A percentile compares a stretch with the other conserved stretches of the same genome.
Conservation (phyloP, 164 flowering plant genomes). For the Pachysandra terminalis region DNA sequence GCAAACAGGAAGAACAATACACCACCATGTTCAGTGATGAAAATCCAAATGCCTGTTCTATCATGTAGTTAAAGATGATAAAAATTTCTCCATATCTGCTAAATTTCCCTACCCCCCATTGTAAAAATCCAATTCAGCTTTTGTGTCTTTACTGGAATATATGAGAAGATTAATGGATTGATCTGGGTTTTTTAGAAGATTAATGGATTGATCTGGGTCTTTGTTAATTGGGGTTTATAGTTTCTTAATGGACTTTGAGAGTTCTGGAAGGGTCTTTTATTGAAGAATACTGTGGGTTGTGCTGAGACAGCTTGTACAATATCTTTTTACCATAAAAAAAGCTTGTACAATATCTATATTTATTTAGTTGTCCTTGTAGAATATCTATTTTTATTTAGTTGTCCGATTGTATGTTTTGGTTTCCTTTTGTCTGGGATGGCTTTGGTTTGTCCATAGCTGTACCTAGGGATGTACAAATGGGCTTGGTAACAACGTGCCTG, state of each 20-base stretch:
- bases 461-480: too few relatives aligned
- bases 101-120: background rate
- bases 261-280: conserved; percentile 8
- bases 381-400: too few relatives aligned
- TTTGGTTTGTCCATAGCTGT: too few relatives aligned
- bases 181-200: background rate
- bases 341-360: conserved; percentile 6
- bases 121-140: conserved; percentile 9
- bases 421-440: conserved; percentile 3
- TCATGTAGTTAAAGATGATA: conserved; percentile 36
- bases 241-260: background rate
- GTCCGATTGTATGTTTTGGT: conserved; percentile 6
- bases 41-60: conserved; percentile 64
- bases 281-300: conserved; percentile 8
- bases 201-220: background rate
- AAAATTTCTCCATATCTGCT: background rate
- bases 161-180: conserved; percentile 2
- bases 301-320: too few relatives aligned
- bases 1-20: conserved; percentile 44
- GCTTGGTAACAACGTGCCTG: too few relatives aligned
- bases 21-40: conserved; percentile 66
- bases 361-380: too few relatives aligned
- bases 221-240: background rate
- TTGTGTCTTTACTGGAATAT: background rate
- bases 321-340: too few relatives aligned